Conservation (phyloP, 176 grass and related monocot species). For the Dactylis glomerata region DNA sequence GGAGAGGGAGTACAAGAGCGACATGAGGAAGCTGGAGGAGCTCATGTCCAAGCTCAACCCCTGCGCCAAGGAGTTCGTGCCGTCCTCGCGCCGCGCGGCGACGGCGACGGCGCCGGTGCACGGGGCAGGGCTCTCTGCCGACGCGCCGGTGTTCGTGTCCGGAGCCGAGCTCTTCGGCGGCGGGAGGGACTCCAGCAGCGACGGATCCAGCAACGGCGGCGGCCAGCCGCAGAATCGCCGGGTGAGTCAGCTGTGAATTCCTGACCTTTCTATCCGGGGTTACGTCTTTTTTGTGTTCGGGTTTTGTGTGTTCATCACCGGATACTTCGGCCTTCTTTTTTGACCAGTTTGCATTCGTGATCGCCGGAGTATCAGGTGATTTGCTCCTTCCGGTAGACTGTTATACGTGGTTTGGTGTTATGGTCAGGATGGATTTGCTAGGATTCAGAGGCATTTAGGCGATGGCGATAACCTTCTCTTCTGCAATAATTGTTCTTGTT, state of each 20-base stretch:
- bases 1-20: slow-evolving; percentile 74
- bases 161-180: slow-evolving; percentile 33
- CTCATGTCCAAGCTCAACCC: slow-evolving; percentile 96
- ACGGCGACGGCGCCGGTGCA: neutral
- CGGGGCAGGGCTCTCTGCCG: slow-evolving; percentile 55
- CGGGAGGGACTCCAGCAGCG: slow-evolving; percentile 73
- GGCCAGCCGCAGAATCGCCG: slow-evolving; percentile 44
- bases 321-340: neutral
- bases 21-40: slow-evolving; percentile 84
- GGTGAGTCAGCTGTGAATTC: slow-evolving; percentile 38
- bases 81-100: slow-evolving; percentile 44
- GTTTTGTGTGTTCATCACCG: neutral
- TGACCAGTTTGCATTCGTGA: slow-evolving; percentile 29
- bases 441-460: neutral
- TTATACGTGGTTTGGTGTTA: neutral
- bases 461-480: slow-evolving; percentile 24
- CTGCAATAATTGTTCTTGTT: neutral
- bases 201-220: slow-evolving; percentile 63
- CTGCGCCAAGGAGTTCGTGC: slow-evolving; percentile 87
- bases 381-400: slow-evolving; percentile 12
- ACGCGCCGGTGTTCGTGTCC: slow-evolving; percentile 81
- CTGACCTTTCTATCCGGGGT: neutral
- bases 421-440: neutral
- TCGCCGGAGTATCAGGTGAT: slow-evolving; percentile 26
- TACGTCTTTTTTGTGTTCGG: neutral